Percentiles rank a stretch among this genome's conserved stretches.
Conservation (phyloP, 2,329 filamentous ascomycete genomes). For the Aspergillus terreus region DNA sequence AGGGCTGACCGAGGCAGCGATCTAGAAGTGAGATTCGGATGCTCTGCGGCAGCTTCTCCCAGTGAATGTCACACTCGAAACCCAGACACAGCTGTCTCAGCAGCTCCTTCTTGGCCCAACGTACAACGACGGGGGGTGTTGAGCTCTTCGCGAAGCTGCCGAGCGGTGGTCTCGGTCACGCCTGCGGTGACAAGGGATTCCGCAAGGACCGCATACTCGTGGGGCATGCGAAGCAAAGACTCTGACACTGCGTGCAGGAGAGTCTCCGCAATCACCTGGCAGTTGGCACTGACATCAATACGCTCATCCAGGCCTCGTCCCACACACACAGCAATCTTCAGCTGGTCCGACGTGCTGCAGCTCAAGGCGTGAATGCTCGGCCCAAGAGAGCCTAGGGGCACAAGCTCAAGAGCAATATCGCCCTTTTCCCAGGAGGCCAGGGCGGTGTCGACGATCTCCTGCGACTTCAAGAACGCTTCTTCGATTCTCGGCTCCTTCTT, state of each 20-base stretch:
- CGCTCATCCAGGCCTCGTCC: conserved; percentile 25
- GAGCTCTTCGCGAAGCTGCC: conserved; percentile 31
- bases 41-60: conserved; percentile 48
- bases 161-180: conserved; percentile 32
- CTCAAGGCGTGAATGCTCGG: conserved; percentile 35
- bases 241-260: conserved; percentile 36
- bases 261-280: conserved; percentile 37
- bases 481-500: conserved; percentile 29
- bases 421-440: conserved; percentile 31
- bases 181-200: conserved; percentile 31
- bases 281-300: conserved; percentile 33
- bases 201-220: conserved; percentile 34
- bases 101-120: conserved; percentile 44
- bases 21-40: conserved; percentile 46
- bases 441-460: conserved; percentile 31
- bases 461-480: conserved; percentile 45
- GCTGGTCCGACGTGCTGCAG: conserved; percentile 23
- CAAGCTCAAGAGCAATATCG: conserved; percentile 31
- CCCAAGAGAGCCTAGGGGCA: conserved; percentile 29
- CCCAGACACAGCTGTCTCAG: conserved; percentile 48
- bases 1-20: conserved; percentile 44
- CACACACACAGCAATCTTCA: conserved; percentile 32
- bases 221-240: conserved; percentile 31
- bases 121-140: conserved; percentile 38
- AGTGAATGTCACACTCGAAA: conserved; percentile 48